Conservation (phyloP, 2,329 filamentous ascomycete genomes). For the Tolypocladium guangdongense region DNA sequence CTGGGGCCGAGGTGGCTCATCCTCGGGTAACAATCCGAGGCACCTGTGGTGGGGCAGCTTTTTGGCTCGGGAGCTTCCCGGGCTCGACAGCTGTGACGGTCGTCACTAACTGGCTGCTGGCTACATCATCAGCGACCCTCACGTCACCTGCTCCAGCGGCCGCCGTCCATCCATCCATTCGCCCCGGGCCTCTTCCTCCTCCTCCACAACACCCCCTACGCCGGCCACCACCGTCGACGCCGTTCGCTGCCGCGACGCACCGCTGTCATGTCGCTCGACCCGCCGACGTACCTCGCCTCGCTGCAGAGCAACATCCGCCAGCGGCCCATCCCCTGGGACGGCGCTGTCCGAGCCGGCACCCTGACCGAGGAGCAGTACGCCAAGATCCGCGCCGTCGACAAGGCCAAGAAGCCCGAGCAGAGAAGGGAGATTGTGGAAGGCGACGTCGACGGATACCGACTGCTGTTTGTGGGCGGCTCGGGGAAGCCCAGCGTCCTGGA, state of each 20-base stretch:
- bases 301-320: conserved; percentile 96
- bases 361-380: conserved; percentile 89
- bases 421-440: conserved; percentile 70
- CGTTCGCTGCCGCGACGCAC: conserved; percentile 1
- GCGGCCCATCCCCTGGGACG: conserved; percentile 95
- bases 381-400: conserved; percentile 94
- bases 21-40: background rate
- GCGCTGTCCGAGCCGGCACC: conserved; percentile 83
- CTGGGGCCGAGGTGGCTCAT: background rate
- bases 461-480: conserved; percentile 66
- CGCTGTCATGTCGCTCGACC: conserved; percentile 72
- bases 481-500: conserved; percentile 67
- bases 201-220: background rate
- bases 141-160: background rate
- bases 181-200: background rate
- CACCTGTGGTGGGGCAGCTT: background rate
- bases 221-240: background rate
- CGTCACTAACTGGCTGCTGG: background rate
- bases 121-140: background rate
- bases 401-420: conserved; percentile 77
- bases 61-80: background rate
- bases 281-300: conserved; percentile 73
- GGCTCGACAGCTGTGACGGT: background rate
- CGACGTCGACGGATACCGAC: conserved; percentile 69
- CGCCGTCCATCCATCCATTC: background rate